Evolutionary conservation across 192 early-diverging fungal species (phyloP), one percentile per base, ranked within the genome.

Genomic region (Rhizoclosmatium globosum): DNA sequence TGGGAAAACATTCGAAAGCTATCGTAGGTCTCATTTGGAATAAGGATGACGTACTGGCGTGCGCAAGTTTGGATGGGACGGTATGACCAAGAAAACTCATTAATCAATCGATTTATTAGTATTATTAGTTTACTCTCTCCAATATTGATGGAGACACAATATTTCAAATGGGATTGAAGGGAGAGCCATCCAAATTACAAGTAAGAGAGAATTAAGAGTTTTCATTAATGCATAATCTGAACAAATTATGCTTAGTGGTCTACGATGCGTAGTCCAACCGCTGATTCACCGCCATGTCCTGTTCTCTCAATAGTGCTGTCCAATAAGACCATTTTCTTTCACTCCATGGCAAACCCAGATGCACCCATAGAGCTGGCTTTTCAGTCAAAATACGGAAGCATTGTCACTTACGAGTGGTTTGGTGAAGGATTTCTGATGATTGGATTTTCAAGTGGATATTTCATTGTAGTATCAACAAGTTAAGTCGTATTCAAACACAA

Each of bases 1-100:
- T 88, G 42, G 88, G 89, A 13, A 90, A 90, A 68, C 89, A 90
- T 67, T 77, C 79, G 56, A 87, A 83, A 56, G 74, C 88, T 3
- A 90, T 90, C 44, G 68, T 74, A 1, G 53, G 73, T 23, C 79
- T 70, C 0, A 61, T 65, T 43, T 90, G 89, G 88, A 82, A 68
- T 64, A 77, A 71, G 72, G 83, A 89, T 45, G 82, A 85, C 58
- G 71, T 82, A 7, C 77, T 89, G 3, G 87, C 87, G 7, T 87
- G 85, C 43, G 82, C 74, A 2, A 85, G 86, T 38, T 79, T 84
- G 23, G 87, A 89, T 69, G 78, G 66, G 15, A 86, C 86, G 56
- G 87, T 83, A 72, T 56, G 39, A 47, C 3, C 83, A 7, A 21
- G 61, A n/a, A 47, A 68, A 38, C 43, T 21, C 6, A 7, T 53